Evolutionary conservation across 331 rosid genomes (phyloP), one percentile per base, ranked within the genome.

Genomic region (Rhamnella rubrinervis): DNA sequence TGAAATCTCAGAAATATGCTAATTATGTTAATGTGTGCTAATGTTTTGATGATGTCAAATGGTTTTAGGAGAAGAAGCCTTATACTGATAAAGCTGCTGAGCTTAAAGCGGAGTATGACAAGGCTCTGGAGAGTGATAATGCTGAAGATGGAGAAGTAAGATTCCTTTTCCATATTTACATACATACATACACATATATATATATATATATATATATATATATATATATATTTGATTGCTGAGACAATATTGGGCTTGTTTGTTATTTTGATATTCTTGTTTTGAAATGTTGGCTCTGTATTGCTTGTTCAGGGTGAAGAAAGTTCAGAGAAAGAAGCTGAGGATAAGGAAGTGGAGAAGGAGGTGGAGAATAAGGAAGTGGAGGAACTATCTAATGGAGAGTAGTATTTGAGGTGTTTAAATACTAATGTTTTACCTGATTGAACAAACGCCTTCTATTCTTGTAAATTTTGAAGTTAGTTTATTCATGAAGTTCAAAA

Each of bases 61-160:
- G 39, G 26, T 35, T 39, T 57, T 70, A 92, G 91, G 97, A 95
- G 81, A 95, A 91, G 82, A 91, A 91, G 73, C 84, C 82, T 50
- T 95, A 89, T 63, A 49, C 75, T 46, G 96, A 87, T 68, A 95
- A 80, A 64, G 88, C 84, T 73, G 84, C 79, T 17, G 96, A 91
- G 71, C 84, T 89, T 17, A 95, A 91, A 81, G 87, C 76, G 11
- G 96, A 81, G 66, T 87, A 87, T 35, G 75, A 77, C 28, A 86
- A 80, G 76, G 87, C 88, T 17, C 53, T 84, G 81, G 88, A 73
- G 78, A 71, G 14, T 21, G 76, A 58, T 31, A 77, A 72, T 59
- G 78, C 76, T 26, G 37, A 64, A 81, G 87, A 75, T 20, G 74
- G 39, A 35, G 77, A 78, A 37, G 97, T 78, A 79, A 59, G 82